phyloP scores from a whole-genome alignment of 352 stramenopile genomes.

The Phytophthora sp. region DNA sequence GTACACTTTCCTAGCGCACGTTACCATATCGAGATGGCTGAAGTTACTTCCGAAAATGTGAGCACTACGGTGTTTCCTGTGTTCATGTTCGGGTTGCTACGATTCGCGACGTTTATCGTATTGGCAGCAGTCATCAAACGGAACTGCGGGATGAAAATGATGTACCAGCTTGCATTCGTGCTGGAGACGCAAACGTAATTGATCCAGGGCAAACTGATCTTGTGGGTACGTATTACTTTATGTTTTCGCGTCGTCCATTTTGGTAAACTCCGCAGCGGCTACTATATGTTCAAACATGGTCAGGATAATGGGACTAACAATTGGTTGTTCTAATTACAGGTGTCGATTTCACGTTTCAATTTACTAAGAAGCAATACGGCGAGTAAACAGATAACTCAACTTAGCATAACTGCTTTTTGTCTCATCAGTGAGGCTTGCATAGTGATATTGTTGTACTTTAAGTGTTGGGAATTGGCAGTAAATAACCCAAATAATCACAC shows the following conservation, averaged over 20 bases:
- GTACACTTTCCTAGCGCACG: slow-evolving; percentile 19
- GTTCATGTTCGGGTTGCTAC: slow-evolving; percentile 23
- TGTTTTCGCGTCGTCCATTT: slow-evolving; percentile 21
- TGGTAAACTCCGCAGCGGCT: background rate
- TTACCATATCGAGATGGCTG: slow-evolving; percentile 21
- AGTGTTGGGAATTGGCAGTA: too few relatives aligned
- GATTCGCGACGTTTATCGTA: slow-evolving; percentile 28
- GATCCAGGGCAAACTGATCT: slow-evolving; percentile 26
- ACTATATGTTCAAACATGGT: too few relatives aligned
- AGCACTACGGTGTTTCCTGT: slow-evolving; percentile 10
- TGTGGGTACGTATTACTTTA: slow-evolving; percentile 13
- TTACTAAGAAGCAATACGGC: background rate
- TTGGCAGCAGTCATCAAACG: slow-evolving; percentile 26
- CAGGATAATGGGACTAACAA: background rate
- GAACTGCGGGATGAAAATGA: slow-evolving; percentile 18
- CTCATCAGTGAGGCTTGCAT: too few relatives aligned
- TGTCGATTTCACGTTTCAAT: slow-evolving; percentile 20
- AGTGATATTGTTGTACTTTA: too few relatives aligned
- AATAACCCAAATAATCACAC: too few relatives aligned
- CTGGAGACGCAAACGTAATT: slow-evolving; percentile 30
- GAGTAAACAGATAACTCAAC: background rate
- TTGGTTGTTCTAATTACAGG: background rate
- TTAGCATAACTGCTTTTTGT: too few relatives aligned
- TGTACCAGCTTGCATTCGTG: slow-evolving; percentile 43
- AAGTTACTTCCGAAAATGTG: slow-evolving; percentile 5